Evolutionary conservation across 768 basidiomycete species (phyloP).

Genomic region (Phallus indusiatus): DNA sequence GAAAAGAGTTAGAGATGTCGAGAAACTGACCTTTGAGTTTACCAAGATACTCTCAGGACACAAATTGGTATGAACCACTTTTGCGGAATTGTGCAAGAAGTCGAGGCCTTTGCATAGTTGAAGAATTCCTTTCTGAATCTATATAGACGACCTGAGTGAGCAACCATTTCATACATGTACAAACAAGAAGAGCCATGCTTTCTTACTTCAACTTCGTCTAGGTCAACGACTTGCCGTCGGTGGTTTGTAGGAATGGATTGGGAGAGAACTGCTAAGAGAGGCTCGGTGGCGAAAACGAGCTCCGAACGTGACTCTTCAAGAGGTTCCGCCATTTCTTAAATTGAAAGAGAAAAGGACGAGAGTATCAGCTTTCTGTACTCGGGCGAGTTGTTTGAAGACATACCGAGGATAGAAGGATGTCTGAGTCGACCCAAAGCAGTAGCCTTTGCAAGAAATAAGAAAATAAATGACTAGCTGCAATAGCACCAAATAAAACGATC

Average conservation of each 20-base stretch:
- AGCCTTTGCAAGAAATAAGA: conserved; percentile 39
- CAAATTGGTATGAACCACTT: conserved; percentile 86
- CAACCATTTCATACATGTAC: neutral
- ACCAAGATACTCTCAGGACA: conserved; percentile 82
- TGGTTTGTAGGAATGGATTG: conserved; percentile 62
- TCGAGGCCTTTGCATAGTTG: conserved; percentile 85
- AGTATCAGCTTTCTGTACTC: conserved; percentile 2
- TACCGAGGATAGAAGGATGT: conserved; percentile 89
- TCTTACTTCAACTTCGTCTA: conserved; percentile 91
- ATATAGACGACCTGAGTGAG: neutral
- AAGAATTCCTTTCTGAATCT: conserved; percentile 95
- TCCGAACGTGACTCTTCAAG: conserved; percentile 87
- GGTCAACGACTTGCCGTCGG: conserved; percentile 54
- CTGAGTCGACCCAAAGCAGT: conserved; percentile 75
- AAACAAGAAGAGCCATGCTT: conserved; percentile 3
- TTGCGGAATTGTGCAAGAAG: conserved; percentile 89
- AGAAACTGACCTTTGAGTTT: conserved; percentile 59
- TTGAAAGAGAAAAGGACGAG: conserved; percentile 8
- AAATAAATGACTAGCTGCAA: neutral
- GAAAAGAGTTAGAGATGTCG: neutral
- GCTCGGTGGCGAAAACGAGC: conserved; percentile 89
- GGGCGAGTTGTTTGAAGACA: conserved; percentile 8
- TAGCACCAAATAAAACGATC: conserved; percentile 13
- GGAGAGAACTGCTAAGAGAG: conserved; percentile 72
- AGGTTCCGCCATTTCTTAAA: conserved; percentile 91